Base-by-base conservation (phyloP, 23 red algal species). In the Gracilaria vermiculophylla region DNA sequence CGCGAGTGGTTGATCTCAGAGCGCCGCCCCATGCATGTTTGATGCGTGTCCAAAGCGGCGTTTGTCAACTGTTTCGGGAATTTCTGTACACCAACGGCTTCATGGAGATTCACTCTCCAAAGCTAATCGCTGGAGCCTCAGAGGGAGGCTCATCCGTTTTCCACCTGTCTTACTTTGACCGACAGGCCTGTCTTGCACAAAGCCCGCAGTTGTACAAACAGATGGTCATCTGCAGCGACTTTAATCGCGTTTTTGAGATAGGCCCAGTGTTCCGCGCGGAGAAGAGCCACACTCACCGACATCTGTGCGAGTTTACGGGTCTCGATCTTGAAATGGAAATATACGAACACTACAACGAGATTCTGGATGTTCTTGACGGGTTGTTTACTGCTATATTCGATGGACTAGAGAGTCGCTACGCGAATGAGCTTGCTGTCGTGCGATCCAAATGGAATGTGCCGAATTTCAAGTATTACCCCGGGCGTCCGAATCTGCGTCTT, bases 181-280 rank as follows among this genome's bases (percentile, higher is more conserved):
- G 86, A 32, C 75, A 75, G 15, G 96, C 96, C 5, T 98, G 96
- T 55, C 92, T 98, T 35, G 91, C 96, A 34, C 96, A 98, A 88
- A 90, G 82, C 27, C 96, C 96, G 36, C 96, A 98, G 69, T 81
- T 98, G 49, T 98, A 98, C 73, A 98, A 98, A 72, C 96, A 98
- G 76, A 98, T 98, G 96, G 96, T 92, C 10, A 92, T 98, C 51
- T 98, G 96, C 78, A 90, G 76, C 25, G 96, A 98, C 77, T 90
- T 98, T 80, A 40, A 91, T 12, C 76, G 87, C 10, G 96, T 98
- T 71, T 98, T 98, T 88, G 96, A 98, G 72, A 92, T 98, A 50
- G 96, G 96, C 7, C 96, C 92, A 11, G 96, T 98, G 12, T 98
- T 98, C 72, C 88, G 96, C 19, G 96, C 96, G 23, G 96, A 98